A percentile compares a stretch with the other conserved stretches of the same genome.
phyloP scores from a whole-genome alignment of 768 basidiomycete genomes.

The Tulasnella sp. region DNA sequence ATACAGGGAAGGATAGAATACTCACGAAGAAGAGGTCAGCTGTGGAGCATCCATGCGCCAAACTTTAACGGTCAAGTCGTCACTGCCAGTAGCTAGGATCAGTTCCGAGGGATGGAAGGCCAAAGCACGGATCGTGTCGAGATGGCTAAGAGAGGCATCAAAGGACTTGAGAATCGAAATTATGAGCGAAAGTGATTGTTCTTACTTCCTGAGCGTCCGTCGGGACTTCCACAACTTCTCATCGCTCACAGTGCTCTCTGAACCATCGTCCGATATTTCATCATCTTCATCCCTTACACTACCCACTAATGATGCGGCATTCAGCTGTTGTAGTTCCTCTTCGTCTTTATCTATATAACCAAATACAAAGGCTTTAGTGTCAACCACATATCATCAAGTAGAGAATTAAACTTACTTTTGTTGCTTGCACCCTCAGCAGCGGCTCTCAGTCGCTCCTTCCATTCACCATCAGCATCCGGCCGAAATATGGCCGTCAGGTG shows the following conservation, averaged over 20 bases:
- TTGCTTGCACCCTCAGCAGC: constrained; percentile 25
- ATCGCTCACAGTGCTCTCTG: constrained; percentile 40
- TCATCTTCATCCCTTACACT: constrained; percentile 53
- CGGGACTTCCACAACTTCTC: constrained; percentile 74
- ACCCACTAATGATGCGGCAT: neutral
- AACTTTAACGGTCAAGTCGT: constrained; percentile 90
- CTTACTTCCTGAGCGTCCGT: constrained; percentile 80
- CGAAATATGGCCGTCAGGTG: constrained; percentile 68
- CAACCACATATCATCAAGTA: neutral
- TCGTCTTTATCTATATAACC: constrained; percentile 3
- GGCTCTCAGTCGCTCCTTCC: constrained; percentile 47
- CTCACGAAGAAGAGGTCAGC: constrained; percentile 66
- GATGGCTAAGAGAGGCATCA: constrained; percentile 43
- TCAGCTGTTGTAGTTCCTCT: neutral
- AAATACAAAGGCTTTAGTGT: neutral
- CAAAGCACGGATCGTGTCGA: constrained; percentile 83
- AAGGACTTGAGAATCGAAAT: neutral
- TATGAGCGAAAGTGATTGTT: constrained; percentile 16
- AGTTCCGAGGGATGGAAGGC: constrained; percentile 80
- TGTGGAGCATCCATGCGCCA: constrained; percentile 79
- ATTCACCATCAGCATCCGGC: constrained; percentile 73
- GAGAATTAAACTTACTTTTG: constrained; percentile 10
- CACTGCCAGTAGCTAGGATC: constrained; percentile 82
- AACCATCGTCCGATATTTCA: constrained; percentile 41
- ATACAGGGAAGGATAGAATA: constrained; percentile 18